Evolutionary conservation across 2,329 filamentous ascomycete genomes (phyloP).

Genomic region (Penicillium sp.): DNA sequence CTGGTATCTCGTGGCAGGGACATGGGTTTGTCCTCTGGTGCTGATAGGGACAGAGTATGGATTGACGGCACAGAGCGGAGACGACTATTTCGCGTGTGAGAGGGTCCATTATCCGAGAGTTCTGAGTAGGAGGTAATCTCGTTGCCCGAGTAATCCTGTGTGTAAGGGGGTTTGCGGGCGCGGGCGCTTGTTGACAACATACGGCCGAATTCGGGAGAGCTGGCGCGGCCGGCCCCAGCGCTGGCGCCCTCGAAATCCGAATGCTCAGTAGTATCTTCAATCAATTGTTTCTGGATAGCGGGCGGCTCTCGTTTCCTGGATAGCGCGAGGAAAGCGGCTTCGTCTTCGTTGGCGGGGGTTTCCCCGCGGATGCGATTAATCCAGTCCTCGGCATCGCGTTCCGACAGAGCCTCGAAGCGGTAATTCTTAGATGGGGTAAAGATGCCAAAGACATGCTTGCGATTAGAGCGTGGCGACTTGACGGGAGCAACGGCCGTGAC

Average conservation of each 20-base stretch:
- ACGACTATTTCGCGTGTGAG: conserved; percentile 30
- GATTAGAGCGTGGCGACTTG: conserved; percentile 84
- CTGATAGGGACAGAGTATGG: conserved; percentile 34
- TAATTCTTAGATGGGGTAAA: conserved; percentile 91
- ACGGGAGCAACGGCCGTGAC: conserved; percentile 88
- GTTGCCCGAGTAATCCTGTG: conserved; percentile 64
- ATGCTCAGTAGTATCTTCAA: conserved; percentile 48
- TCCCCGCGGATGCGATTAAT: conserved; percentile 77
- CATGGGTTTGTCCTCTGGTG: conserved; percentile 37
- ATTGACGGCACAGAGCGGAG: conserved; percentile 37
- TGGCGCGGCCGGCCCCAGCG: conserved; percentile 26
- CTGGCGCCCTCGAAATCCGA: conserved; percentile 44
- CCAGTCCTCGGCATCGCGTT: conserved; percentile 82
- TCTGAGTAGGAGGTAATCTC: conserved; percentile 82
- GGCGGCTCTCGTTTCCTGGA: conserved; percentile 29
- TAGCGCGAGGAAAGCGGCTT: conserved; percentile 72
- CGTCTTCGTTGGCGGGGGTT: conserved; percentile 83
- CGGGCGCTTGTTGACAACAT: conserved; percentile 34
- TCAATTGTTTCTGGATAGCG: conserved; percentile 33
- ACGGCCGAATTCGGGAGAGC: conserved; percentile 41
- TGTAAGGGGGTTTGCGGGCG: conserved; percentile 36
- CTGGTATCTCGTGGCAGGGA: conserved; percentile 58
- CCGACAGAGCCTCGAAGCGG: conserved; percentile 77
- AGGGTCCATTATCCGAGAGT: conserved; percentile 66
- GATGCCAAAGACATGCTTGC: conserved; percentile 84